phyloP scores from a whole-genome alignment of 306 rosid species.

The Castanopsis chinensis region DNA sequence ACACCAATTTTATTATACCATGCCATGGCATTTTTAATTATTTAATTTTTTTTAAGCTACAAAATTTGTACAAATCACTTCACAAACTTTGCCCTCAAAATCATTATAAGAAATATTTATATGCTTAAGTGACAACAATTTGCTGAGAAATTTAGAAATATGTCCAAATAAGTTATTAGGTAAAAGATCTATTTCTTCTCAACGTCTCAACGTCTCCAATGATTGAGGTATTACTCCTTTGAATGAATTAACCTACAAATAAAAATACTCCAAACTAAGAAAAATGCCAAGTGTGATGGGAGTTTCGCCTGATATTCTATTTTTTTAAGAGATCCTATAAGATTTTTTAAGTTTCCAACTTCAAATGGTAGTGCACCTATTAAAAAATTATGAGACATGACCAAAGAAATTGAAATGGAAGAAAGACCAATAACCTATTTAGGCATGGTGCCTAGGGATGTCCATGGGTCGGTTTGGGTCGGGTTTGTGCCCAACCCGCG shows the following conservation, averaged over 20 bases:
- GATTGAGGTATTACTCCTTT: conserved; percentile 34
- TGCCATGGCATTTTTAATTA: too few relatives aligned
- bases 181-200: conserved; percentile 31
- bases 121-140: conserved; percentile 11
- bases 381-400: conserved; percentile 31
- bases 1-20: too few relatives aligned
- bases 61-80: conserved; percentile 26
- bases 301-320: conserved; percentile 30
- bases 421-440: conserved; percentile 33
- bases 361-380: conserved; percentile 34
- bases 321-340: conserved; percentile 25
- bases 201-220: conserved; percentile 33
- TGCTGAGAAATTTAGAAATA: conserved; percentile 34
- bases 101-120: conserved; percentile 37
- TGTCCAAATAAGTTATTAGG: conserved; percentile 34
- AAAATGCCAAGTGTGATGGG: conserved; percentile 34
- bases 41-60: too few relatives aligned
- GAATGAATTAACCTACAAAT: conserved; percentile 38
- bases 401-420: conserved; percentile 36
- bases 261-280: conserved; percentile 25
- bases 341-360: conserved; percentile 24
- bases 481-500: too few relatives aligned
- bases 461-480: too few relatives aligned
- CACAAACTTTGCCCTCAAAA: conserved; percentile 31
- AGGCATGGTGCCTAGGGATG: too few relatives aligned